Conservation (phyloP, 441 rosid species). For the Arabidopsis hybrid region DNA sequence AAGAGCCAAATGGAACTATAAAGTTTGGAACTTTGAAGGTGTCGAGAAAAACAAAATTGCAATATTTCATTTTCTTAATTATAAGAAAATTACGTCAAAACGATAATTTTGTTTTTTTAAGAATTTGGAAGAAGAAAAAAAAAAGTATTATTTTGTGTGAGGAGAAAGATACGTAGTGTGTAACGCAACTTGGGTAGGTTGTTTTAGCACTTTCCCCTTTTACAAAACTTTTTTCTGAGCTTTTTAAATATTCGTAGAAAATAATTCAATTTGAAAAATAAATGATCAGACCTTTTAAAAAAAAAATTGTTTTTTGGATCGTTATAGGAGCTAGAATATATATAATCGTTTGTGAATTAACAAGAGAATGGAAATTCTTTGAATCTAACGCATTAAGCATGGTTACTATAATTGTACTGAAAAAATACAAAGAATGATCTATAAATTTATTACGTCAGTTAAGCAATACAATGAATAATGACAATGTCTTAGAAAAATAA, state of each 20-base stretch:
- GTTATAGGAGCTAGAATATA: conserved; percentile 17
- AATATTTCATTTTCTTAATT: conserved; percentile 41
- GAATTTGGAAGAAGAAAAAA: not conserved
- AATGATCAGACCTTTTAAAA: not conserved
- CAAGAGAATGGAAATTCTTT: conserved; percentile 33
- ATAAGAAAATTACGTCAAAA: conserved; percentile 37
- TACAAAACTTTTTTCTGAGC: conserved; percentile 21
- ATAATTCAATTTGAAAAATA: not conserved
- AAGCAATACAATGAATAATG: conserved; percentile 37
- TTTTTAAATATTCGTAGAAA: conserved; percentile 24
- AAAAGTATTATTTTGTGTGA: conserved; percentile 27
- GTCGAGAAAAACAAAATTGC: conserved; percentile 18
- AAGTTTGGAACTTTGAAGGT: conserved; percentile 36
- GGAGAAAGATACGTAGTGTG: conserved; percentile 45
- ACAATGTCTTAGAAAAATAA: conserved; percentile 3
- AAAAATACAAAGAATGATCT: conserved; percentile 32
- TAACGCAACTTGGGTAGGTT: conserved; percentile 50
- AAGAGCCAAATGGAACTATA: conserved; percentile 40
- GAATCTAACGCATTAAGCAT: conserved; percentile 35
- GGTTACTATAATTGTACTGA: conserved; percentile 27
- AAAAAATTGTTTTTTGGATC: not conserved
- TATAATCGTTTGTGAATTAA: not conserved
- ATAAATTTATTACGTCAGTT: conserved; percentile 22
- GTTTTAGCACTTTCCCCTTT: conserved; percentile 46
- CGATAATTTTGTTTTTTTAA: conserved; percentile 22